Base-by-base conservation (phyloP, 495 filamentous ascomycete species). In the Geoglossum glabrum region DNA sequence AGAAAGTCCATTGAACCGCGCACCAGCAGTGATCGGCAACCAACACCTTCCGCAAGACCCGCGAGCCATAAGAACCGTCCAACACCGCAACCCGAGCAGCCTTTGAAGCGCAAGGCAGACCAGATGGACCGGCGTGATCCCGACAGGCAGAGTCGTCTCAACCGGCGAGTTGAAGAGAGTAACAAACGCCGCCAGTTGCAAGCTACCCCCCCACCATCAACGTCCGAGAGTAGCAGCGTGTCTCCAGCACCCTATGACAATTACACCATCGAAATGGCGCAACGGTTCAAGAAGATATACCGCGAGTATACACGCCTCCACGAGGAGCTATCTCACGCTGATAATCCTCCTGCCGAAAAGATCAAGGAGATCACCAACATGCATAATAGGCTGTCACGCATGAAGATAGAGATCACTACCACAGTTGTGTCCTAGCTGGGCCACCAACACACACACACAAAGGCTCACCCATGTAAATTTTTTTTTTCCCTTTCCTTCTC, bases 391-490 rank as follows among this genome's bases (percentile, higher is more conserved):
- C 71, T 89, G 34, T 69, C 74, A 47, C 62, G 59, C 15, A 79
- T 85, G 76, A 89, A 89, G 70, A 69, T 70, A 55, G 76, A 86
- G 49, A 87, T 89, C 19, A 3, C 23, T 13, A 52, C 25, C n/a
- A 26, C 5, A 47, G 3, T 17, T 17, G 4, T 6, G 6, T 4
- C 46, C 46, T 50, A 50, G 19, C 26, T 25, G 4, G 46, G 19
- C 26, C 19, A 50, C n/a, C n/a, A 50, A 50, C 26, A 34, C 11
- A 4, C 31, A 11, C 11, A 11, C 11, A 34, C n/a, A n/a, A n/a
- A n/a, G n/a, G n/a, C n/a, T n/a, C 15, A 47, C 21, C 43, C 15
- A 47, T 47, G 15, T 23, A n/a, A n/a, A n/a, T n/a, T n/a, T n/a
- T n/a, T n/a, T n/a, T n/a, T n/a, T n/a, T n/a, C n/a, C n/a, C n/a